These are phyloP conservation scores for Lunularia cruciata DNA, from an alignment of 225 moss, liverwort and hornwort species.

Conservation along the genomic window DNA sequence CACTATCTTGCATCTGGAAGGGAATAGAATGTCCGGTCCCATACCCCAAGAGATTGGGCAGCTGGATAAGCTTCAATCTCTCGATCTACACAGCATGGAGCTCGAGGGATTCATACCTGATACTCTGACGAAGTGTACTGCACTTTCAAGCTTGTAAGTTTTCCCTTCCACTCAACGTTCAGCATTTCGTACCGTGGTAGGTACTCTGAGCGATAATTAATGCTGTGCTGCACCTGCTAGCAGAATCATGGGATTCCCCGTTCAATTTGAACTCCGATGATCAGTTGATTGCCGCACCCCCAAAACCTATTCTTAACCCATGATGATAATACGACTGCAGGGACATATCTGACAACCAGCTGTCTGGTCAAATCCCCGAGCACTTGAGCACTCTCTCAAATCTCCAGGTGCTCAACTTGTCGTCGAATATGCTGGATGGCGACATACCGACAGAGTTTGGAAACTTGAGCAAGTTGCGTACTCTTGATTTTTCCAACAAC, in stretches of 20 bases:
- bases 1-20: conserved; percentile 26
- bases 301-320: background rate
- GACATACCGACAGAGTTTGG: conserved; percentile 34
- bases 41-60: conserved; percentile 39
- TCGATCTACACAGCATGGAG: conserved; percentile 37
- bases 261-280: no score
- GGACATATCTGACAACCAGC: conserved; percentile 40
- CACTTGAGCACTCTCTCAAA: conserved; percentile 21
- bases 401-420: conserved; percentile 25
- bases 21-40: conserved; percentile 35
- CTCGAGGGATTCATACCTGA: conserved; percentile 34
- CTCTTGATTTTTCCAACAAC: conserved; percentile 45
- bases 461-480: conserved; percentile 28
- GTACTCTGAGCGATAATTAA: no score
- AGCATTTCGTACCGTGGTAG: background rate
- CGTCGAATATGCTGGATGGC: conserved; percentile 31
- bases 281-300: no score
- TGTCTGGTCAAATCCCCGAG: conserved; percentile 33
- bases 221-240: no score
- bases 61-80: conserved; percentile 26
- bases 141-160: conserved; percentile 40
- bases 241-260: no score
- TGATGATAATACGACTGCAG: conserved; percentile 15
- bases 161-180: background rate
- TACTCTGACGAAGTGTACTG: conserved; percentile 19